Conservation (phyloP, 2,329 filamentous ascomycete species). For the Macrophomina phaseolina region DNA sequence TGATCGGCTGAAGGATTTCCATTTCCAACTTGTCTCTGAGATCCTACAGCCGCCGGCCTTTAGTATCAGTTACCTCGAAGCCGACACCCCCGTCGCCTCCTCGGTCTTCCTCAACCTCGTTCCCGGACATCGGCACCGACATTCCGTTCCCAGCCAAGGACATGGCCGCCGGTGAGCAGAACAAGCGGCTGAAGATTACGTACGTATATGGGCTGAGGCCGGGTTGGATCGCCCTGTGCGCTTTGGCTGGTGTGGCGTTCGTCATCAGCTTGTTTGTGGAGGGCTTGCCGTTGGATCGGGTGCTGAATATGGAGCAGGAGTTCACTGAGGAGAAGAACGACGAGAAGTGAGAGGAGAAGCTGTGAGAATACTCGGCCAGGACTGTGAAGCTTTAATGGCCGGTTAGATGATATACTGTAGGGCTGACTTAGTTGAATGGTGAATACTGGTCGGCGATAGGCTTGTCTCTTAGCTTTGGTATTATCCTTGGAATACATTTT, state of each 20-base stretch:
- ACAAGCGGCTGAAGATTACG: slow-evolving; percentile 51
- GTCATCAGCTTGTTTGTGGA: slow-evolving; percentile 60
- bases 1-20: too few relatives aligned
- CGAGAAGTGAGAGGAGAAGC: not conserved
- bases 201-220: slow-evolving; percentile 62
- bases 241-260: slow-evolving; percentile 57
- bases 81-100: slow-evolving; percentile 55
- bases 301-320: slow-evolving; percentile 56
- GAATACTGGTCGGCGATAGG: not conserved
- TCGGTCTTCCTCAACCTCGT: slow-evolving; percentile 69
- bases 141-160: slow-evolving; percentile 69
- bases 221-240: slow-evolving; percentile 63
- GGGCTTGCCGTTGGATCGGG: slow-evolving; percentile 52
- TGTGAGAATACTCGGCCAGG: not conserved
- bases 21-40: too few relatives aligned
- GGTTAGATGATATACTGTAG: not conserved
- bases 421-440: not conserved
- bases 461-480: not conserved
- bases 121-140: slow-evolving; percentile 65
- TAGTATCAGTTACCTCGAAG: slow-evolving; percentile 54
- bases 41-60: too few relatives aligned
- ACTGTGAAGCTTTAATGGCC: not conserved
- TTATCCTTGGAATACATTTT: not conserved
- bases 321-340: slow-evolving; percentile 36
- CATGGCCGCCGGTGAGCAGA: slow-evolving; percentile 49